Conservation (phyloP, 2,329 filamentous ascomycete genomes). For the Fusarium torulosum region DNA sequence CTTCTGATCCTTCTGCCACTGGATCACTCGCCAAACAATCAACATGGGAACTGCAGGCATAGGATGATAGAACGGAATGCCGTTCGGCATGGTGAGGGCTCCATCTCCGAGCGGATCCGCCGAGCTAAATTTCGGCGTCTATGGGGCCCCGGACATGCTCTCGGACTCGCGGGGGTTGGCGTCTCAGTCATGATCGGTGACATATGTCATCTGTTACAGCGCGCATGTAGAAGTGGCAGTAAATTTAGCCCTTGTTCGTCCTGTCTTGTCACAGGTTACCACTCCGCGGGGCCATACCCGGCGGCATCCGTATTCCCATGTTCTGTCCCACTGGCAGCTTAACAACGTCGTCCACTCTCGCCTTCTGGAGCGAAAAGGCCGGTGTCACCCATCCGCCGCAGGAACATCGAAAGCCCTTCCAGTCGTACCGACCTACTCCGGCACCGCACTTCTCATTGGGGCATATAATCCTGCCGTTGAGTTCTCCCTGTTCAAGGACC, state of each 20-base stretch:
- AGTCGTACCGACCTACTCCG: slow-evolving; percentile 92
- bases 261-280: slow-evolving; percentile 51
- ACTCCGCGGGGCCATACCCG: slow-evolving; percentile 54
- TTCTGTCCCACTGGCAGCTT: slow-evolving; percentile 46
- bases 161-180: slow-evolving; percentile 18
- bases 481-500: slow-evolving; percentile 81
- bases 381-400: slow-evolving; percentile 93
- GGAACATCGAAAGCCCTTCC: slow-evolving; percentile 94
- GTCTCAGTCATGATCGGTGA: slow-evolving; percentile 22
- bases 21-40: slow-evolving; percentile 16
- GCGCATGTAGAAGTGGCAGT: background rate
- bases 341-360: slow-evolving; percentile 78
- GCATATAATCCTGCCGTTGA: slow-evolving; percentile 88
- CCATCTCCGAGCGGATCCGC: slow-evolving; percentile 11
- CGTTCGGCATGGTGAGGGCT: slow-evolving; percentile 7
- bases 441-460: slow-evolving; percentile 82
- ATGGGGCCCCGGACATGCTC: slow-evolving; percentile 17
- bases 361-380: slow-evolving; percentile 86
- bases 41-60: slow-evolving; percentile 5
- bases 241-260: background rate
- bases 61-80: slow-evolving; percentile 8
- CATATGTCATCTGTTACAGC: background rate
- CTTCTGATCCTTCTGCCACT: slow-evolving; percentile 15
- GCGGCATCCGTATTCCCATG: slow-evolving; percentile 69
- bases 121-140: background rate